Base-by-base conservation (phyloP, 306 rosid species). In the Purshia tridentata region DNA sequence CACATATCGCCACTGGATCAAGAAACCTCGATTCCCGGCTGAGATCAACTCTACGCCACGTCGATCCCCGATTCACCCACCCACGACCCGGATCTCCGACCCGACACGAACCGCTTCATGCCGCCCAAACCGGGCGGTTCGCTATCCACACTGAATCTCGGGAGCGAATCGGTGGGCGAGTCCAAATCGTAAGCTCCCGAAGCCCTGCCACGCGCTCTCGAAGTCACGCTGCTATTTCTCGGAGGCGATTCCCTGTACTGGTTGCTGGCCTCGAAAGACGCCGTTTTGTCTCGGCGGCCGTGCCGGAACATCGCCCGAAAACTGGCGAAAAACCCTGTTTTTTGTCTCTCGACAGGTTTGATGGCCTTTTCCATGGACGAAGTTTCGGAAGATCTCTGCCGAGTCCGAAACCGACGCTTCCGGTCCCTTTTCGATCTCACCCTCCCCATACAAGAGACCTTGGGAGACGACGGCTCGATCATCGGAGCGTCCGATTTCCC, bases 361-460 rank as follows among this genome's bases (percentile, higher is more conserved):
- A 71, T 9, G 8, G 83, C 82, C 56, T 76, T 65, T 0, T 75
- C 72, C 50, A 75, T 6, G 18, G 53, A 60, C 5, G 83, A 4
- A 37, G 23, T 55, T 67, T 44, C 69, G 9, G 75, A 57, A 9
- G 86, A 49, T 7, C 82, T 63, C 29, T 78, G 88, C 56, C 91
- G 96, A 46, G 41, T 81, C 85, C 88, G 75, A 74, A 77, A 44
- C 53, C 90, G 72, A 0, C 96, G 87, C 59, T 81, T 88, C 66
- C 91, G 81, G 59, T 86, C 93, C 6, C 91, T 77, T 83, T 80
- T 94, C 10, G 99, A 94, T 84, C 96, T 84, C 68, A 94, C 99
- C 65, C 93, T 84, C 5, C 99, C 99, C 75, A 94, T 94, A 54
- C 99, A 94, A 0, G 99, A 94, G 9, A 94, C 99, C 83, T 94